Conservation (phyloP, 108 stramenopile species). For the Cyclotella distinguenda region DNA sequence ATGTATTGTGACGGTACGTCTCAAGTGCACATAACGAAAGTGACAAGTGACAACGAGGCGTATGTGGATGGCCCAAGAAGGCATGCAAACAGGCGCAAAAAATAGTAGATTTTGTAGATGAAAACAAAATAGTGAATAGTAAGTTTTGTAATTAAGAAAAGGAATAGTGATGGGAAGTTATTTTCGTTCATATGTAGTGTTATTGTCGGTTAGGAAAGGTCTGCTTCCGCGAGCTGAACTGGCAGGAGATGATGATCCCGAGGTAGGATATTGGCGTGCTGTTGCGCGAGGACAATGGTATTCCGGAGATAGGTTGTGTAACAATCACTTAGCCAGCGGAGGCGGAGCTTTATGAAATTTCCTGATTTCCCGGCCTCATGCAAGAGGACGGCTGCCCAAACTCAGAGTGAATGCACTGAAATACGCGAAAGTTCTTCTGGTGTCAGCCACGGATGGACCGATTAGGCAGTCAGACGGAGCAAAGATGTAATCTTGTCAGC, state of each 20-base stretch:
- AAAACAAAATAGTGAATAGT: too few relatives aligned
- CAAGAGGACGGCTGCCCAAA: not conserved
- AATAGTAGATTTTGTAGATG: too few relatives aligned
- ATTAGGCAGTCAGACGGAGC: not conserved
- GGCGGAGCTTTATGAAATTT: not conserved
- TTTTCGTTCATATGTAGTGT: too few relatives aligned
- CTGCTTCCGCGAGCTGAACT: too few relatives aligned
- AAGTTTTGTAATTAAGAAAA: too few relatives aligned
- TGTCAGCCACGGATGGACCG: not conserved
- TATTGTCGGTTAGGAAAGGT: too few relatives aligned
- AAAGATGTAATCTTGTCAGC: not conserved
- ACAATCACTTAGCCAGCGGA: not conserved
- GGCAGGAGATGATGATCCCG: not conserved
- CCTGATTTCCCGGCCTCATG: not conserved
- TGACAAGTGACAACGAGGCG: too few relatives aligned
- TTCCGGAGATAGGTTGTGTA: not conserved
- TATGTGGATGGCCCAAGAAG: too few relatives aligned
- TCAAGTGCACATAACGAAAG: too few relatives aligned
- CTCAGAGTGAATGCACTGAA: not conserved
- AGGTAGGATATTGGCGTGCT: not conserved
- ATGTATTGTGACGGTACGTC: too few relatives aligned
- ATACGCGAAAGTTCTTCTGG: not conserved
- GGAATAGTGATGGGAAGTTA: too few relatives aligned
- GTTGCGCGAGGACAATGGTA: not conserved
- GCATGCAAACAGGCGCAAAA: too few relatives aligned